Evolutionary conservation across 257 asterid species (phyloP), one percentile per base, ranked within the genome.

Genomic region (Scutellaria barbata): DNA sequence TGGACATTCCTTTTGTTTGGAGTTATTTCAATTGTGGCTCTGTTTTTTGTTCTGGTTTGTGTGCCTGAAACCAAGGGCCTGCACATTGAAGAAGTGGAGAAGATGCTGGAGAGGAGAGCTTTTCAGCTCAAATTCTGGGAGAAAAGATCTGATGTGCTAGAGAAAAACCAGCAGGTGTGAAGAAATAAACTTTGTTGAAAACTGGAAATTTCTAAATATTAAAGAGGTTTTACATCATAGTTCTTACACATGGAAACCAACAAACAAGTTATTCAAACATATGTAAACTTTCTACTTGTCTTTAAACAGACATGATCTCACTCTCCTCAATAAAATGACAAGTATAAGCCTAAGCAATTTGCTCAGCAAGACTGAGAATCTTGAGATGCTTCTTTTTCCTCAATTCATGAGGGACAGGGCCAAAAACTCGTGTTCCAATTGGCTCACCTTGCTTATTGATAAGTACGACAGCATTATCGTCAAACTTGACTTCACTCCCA

Each of bases 321-420:
- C 65, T 18, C 16, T 12, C 46, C 30, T 41, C 45, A 64, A 74
- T 14, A 69, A 41, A 68, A 54, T 1, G 43, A 30, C 5, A 30
- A 30, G 35, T 30, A 30, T 30, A 30, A 30, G 35, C 41, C 48
- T 53, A 63, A 11, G 72, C 97, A 42, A 95, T 77, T 77, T 92
- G 92, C 85, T 80, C 78, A 1, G 97, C 99, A 57, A 95, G 98
- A 77, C 98, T 95, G 52, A 95, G 97, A 81, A 95, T 95, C 86
- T 95, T 92, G 81, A 89, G 89, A 74, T 92, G 99, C 85, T 95
- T 95, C 85, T 89, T 92, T 76, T 84, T 92, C 89, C 98, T 88
- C 73, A 95, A 76, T 80, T 95, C 98, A 55, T 95, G 97, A 17
- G 99, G 96, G 12, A 95, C 99, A 0, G 96, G 99, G 16, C 97